Base-by-base conservation (phyloP, 208 protist species). In the Trypanosoma rangeli region DNA sequence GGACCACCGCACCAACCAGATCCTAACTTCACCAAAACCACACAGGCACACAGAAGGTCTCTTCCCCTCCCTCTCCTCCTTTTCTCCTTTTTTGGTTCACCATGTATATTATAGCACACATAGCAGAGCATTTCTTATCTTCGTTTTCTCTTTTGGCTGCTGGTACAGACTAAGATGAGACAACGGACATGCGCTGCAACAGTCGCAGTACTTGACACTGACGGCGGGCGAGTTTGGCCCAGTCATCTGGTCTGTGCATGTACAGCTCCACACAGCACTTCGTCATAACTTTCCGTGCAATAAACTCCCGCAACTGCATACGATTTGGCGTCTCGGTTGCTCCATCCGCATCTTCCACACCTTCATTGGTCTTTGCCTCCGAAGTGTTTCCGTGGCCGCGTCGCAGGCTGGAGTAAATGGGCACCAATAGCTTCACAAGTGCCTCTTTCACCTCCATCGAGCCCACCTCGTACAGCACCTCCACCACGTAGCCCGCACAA, bases 211-310 rank as follows among this genome's bases (percentile, higher is more conserved):
- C 86, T 72, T 93, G 89, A 31, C 74, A 84, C 65, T 94, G 87
- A 44, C 87, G 89, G 61, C 82, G 56, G 29, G 89, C 92, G 49
- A 89, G 56, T 65, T 93, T 93, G 28, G 18, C 13, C 89, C 92
- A 97, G 54, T 97, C 92, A 10, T 94, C 89, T 39, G 74, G 82
- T 28, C 92, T 84, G 53, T 94, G 85, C 24, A 89, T 70, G 80
- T 95, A 94, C 69, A 94, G 83, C 81, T 97, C 89, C 29, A 97
- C 92, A 60, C 81, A 93, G 68, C 87, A 94, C 74, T 87, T 89
- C n/a, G 70, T 73, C 66, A 94, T 81, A n/a, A 97, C 86, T 74
- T 97, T 94, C 22, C 79, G 80, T 3, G 82, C 70, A 33, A 94
- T 85, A 64, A 87, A 89, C 3, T 69, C 54, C 29, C 80, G 80